Base-by-base conservation (phyloP, 495 filamentous ascomycete species). In the Collariella sp. region DNA sequence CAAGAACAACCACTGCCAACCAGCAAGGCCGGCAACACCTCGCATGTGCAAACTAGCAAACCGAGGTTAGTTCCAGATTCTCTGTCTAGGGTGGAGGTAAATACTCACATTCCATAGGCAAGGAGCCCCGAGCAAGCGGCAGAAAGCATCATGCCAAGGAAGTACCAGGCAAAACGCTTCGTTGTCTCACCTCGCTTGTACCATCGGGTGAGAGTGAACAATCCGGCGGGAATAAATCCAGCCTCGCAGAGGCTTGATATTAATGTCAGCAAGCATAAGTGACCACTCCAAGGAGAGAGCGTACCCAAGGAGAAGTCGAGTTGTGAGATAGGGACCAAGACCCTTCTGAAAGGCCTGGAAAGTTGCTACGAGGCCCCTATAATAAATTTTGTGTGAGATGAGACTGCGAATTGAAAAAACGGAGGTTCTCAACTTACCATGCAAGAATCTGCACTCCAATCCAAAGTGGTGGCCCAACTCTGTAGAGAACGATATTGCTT, bases 1-100 rank as follows among this genome's bases (percentile, higher is more conserved):
- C 10, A 67, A 60, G 62, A 84, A 83, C 5, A 85, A 71, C 82
- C 82, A 85, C 50, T 76, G 73, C 82, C 82, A 85, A 0, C 82
- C 81, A 3, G 70, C 62, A 5, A 81, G 55, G 0, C 76, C 77
- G 45, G 61, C 52, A 13, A 72, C 60, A 2, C 80, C 80, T 26
- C 71, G 58, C 55, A 85, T 72, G 35, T 62, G 64, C n/a, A 67
- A 26, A 13, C 62, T 63, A 12, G n/a, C n/a, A n/a, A 12, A 40
- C 2, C 7, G 15, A 33, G n/a, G n/a, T n/a, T n/a, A n/a, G n/a
- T n/a, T n/a, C n/a, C n/a, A n/a, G n/a, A n/a, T n/a, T n/a, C n/a
- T n/a, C n/a, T n/a, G n/a, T n/a, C n/a, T n/a, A n/a, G n/a, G 16
- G 12, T 3, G 12, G n/a, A n/a, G n/a, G n/a, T n/a, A n/a, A n/a